These are phyloP conservation scores for Saposhnikovia divaricata DNA, from an alignment of 129 eudicot genomes.

Conservation along the genomic window DNA sequence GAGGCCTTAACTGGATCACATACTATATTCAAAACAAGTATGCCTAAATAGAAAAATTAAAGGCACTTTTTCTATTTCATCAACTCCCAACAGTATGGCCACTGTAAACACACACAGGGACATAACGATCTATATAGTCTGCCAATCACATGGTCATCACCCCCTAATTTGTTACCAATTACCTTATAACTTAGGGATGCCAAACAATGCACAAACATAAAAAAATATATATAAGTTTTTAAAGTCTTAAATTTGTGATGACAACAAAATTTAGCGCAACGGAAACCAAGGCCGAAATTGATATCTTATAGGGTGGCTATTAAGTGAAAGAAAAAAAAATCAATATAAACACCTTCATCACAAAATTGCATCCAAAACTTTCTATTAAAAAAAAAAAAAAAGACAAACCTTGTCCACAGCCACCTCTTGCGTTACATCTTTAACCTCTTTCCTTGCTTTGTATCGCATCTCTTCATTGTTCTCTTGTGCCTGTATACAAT, in stretches of 20 bases:
- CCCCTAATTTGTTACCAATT: neutral
- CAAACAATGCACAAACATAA: neutral
- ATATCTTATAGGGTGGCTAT: neutral
- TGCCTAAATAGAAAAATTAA: neutral
- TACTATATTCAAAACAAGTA: neutral
- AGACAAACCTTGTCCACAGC: constrained; percentile 61
- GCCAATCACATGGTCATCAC: neutral
- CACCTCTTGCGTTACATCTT: constrained; percentile 39
- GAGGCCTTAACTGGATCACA: neutral
- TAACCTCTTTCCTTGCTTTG: constrained; percentile 59
- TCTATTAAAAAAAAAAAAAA: no score
- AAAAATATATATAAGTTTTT: neutral
- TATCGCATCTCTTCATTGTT: constrained; percentile 64
- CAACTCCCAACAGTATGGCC: neutral
- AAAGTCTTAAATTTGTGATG: neutral
- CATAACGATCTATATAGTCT: neutral
- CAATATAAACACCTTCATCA: neutral
- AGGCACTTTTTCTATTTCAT: neutral
- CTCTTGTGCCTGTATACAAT: constrained; percentile 48
- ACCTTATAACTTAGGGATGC: neutral
- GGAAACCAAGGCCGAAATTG: neutral
- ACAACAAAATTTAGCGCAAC: neutral
- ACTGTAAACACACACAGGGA: neutral
- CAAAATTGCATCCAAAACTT: neutral
- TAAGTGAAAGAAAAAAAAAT: neutral